Conservation (phyloP, 108 stramenopile genomes). For the Nitzschia sp. region DNA sequence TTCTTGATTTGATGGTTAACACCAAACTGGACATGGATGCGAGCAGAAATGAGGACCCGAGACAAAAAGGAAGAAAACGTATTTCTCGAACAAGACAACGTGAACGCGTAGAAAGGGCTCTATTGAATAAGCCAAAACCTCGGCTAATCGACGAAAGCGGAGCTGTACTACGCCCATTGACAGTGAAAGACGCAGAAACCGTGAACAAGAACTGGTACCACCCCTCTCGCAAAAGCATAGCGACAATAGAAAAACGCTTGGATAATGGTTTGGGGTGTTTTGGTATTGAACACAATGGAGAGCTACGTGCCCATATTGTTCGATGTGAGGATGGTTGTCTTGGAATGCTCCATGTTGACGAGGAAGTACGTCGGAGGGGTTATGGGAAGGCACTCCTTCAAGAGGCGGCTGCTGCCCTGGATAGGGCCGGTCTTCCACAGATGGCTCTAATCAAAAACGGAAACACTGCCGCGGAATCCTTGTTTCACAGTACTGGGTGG, state of each 20-base stretch:
- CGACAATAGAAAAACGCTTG: conserved; percentile 11
- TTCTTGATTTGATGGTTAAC: not conserved
- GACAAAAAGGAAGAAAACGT: conserved; percentile 3
- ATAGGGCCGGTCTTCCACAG: conserved; percentile 5
- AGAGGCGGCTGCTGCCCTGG: conserved; percentile 30
- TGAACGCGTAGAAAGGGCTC: conserved; percentile 20
- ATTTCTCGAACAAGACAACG: not conserved
- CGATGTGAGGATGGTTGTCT: conserved; percentile 45
- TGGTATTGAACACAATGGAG: conserved; percentile 38
- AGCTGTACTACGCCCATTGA: not conserved
- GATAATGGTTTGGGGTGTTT: conserved; percentile 28
- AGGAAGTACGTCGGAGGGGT: conserved; percentile 39
- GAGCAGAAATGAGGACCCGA: conserved; percentile 8
- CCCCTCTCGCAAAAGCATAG: conserved; percentile 24
- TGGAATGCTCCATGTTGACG: conserved; percentile 53
- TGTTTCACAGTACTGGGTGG: conserved; percentile 49
- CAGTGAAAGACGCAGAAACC: not conserved
- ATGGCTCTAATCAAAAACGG: conserved; percentile 55
- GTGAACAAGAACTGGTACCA: not conserved
- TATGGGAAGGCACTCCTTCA: conserved; percentile 39
- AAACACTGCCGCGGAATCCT: conserved; percentile 45
- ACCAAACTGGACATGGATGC: not conserved
- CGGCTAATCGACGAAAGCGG: conserved; percentile 8
- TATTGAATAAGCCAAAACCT: conserved; percentile 30
- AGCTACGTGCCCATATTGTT: conserved; percentile 43